These are phyloP conservation scores for Starmerella bacillaris DNA, from an alignment of 805 yeast genomes.

Conservation along the genomic window DNA sequence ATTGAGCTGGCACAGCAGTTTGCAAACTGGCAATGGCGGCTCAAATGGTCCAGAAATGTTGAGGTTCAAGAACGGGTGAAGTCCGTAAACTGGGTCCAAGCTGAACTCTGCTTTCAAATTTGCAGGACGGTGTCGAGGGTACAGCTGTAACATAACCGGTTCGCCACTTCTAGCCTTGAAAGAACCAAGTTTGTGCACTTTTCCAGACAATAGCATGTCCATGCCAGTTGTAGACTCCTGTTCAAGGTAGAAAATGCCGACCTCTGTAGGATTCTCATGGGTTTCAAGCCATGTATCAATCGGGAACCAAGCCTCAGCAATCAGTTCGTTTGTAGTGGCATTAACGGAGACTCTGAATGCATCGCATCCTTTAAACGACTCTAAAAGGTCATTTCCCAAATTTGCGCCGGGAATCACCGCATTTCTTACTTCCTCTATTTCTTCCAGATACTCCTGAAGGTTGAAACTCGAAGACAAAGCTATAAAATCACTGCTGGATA, in stretches of 20 bases:
- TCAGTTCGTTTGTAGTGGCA: slow-evolving; percentile 10
- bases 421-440: no score
- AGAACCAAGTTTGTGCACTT: neutral
- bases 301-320: slow-evolving; percentile 17
- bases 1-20: slow-evolving; percentile 28
- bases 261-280: slow-evolving; percentile 7
- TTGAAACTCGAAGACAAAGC: neutral
- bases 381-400: neutral
- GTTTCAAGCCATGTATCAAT: slow-evolving; percentile 6
- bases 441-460: neutral
- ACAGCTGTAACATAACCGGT: slow-evolving; percentile 14
- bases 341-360: slow-evolving; percentile 5
- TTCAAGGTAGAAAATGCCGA: slow-evolving; percentile 14
- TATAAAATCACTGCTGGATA: neutral
- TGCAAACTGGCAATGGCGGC: slow-evolving; percentile 24
- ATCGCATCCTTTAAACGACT: neutral
- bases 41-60: neutral
- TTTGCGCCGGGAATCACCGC: no score
- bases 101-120: neutral
- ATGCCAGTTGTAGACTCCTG: slow-evolving; percentile 1
- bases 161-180: slow-evolving; percentile 4
- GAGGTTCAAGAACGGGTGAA: slow-evolving; percentile 15
- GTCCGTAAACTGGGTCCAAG: slow-evolving; percentile 15
- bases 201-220: neutral
- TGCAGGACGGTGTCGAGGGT: slow-evolving; percentile 7